phyloP scores from a whole-genome alignment of 169 alveolate species.

The Plasmodium gonderi region DNA sequence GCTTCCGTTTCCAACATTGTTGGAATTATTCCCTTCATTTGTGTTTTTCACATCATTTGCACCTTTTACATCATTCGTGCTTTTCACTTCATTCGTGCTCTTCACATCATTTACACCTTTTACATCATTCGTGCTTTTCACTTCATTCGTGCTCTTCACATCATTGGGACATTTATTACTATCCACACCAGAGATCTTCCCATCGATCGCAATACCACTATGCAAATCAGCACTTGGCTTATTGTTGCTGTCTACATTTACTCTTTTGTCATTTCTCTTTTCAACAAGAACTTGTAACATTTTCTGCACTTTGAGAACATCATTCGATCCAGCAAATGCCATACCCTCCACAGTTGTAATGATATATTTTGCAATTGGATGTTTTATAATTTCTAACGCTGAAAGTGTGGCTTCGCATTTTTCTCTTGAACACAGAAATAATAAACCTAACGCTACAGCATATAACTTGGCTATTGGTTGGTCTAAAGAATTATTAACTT shows the following conservation, averaged over 20 bases:
- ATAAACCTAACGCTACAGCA: constrained; percentile 92
- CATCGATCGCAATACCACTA: constrained; percentile 1
- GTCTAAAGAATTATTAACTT: constrained; percentile 56
- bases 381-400: constrained; percentile 89
- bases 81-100: no score
- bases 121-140: no score
- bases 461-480: constrained; percentile 26
- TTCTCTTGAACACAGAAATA: constrained; percentile 93
- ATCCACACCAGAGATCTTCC: neutral
- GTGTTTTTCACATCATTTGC: no score
- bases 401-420: constrained; percentile 91
- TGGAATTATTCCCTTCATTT: neutral
- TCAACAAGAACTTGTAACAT: constrained; percentile 93
- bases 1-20: constrained; percentile 23
- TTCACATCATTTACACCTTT: no score
- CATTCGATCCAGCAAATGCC: constrained; percentile 99
- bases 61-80: no score
- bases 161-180: no score
- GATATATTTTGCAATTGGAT: constrained; percentile 84
- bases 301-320: constrained; percentile 96
- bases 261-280: constrained; percentile 69
- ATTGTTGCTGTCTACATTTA: constrained; percentile 17
- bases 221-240: constrained; percentile 72
- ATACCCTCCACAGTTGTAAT: constrained; percentile 92
- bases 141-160: no score